These are phyloP conservation scores for Penicillium paneum DNA, from an alignment of 2,329 filamentous ascomycete species.

Conservation along the genomic window DNA sequence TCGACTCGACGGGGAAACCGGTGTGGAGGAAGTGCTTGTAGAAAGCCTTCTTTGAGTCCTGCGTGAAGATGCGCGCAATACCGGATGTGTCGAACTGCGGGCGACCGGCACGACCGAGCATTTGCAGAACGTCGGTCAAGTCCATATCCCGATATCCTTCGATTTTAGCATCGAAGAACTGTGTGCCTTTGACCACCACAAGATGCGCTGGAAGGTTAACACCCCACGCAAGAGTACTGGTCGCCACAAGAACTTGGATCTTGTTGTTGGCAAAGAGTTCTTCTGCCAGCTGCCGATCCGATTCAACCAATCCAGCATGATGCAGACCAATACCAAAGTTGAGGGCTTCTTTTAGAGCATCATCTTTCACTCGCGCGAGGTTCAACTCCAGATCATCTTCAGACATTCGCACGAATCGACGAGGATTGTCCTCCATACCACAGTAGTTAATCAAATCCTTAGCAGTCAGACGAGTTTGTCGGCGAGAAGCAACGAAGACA, in stretches of 20 bases:
- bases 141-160: constrained; percentile 99
- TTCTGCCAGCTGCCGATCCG: constrained; percentile 84
- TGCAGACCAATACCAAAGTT: constrained; percentile 96
- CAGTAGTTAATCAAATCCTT: constrained; percentile 97
- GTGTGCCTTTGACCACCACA: constrained; percentile 96
- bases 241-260: constrained; percentile 94
- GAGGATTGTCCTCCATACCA: constrained; percentile 96
- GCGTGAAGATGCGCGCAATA: constrained; percentile 94
- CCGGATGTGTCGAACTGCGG: constrained; percentile 96
- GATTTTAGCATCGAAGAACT: constrained; percentile 96
- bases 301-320: constrained; percentile 93
- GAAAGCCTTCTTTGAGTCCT: constrained; percentile 96
- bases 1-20: constrained; percentile 95
- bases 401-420: constrained; percentile 87
- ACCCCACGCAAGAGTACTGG: constrained; percentile 95
- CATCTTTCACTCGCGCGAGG: constrained; percentile 86
- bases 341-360: constrained; percentile 86
- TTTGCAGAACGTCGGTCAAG: constrained; percentile 93
- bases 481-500: constrained; percentile 92
- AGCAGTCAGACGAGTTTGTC: constrained; percentile 91
- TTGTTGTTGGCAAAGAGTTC: constrained; percentile 97
- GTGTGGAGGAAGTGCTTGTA: constrained; percentile 99
- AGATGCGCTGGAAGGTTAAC: constrained; percentile 96
- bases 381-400: constrained; percentile 91
- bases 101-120: constrained; percentile 91